Evolutionary conservation across 768 basidiomycete genomes (phyloP).

Genomic region (Clitopilus passeckerianus): DNA sequence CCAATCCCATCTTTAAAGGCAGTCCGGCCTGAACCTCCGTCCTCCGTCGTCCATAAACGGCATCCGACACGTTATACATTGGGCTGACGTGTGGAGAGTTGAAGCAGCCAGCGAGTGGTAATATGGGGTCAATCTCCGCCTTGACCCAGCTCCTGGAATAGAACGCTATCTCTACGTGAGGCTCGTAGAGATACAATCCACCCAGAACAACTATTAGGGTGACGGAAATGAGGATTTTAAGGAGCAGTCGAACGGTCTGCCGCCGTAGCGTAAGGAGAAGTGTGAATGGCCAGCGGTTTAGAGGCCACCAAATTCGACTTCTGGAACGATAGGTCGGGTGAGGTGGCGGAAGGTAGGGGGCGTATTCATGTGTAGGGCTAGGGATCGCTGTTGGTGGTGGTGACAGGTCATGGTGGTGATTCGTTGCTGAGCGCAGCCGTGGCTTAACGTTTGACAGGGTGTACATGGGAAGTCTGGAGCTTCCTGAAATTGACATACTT

Average conservation of each 20-base stretch:
- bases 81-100: constrained; percentile 52
- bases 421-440: not conserved
- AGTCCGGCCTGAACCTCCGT: constrained; percentile 80
- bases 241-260: constrained; percentile 28
- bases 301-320: constrained; percentile 3
- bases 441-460: constrained; percentile 21
- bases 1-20: constrained; percentile 71
- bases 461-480: constrained; percentile 33
- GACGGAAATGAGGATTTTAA: constrained; percentile 40
- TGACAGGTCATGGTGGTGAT: constrained; percentile 15
- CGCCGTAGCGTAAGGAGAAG: constrained; percentile 23
- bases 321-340: constrained; percentile 22
- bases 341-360: constrained; percentile 14
- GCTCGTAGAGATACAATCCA: constrained; percentile 64
- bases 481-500: not conserved
- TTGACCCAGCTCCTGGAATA: constrained; percentile 75
- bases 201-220: constrained; percentile 34
- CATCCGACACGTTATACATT: constrained; percentile 61
- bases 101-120: constrained; percentile 74
- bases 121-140: constrained; percentile 60
- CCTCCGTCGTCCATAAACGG: constrained; percentile 57
- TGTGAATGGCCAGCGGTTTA: constrained; percentile 8
- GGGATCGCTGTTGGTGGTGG: constrained; percentile 18
- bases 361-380: constrained; percentile 10
- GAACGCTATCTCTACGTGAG: constrained; percentile 81